These are phyloP conservation scores for Zelopaecilomyces penicillatus DNA, from an alignment of 2,329 filamentous ascomycete genomes.

Conservation along the genomic window DNA sequence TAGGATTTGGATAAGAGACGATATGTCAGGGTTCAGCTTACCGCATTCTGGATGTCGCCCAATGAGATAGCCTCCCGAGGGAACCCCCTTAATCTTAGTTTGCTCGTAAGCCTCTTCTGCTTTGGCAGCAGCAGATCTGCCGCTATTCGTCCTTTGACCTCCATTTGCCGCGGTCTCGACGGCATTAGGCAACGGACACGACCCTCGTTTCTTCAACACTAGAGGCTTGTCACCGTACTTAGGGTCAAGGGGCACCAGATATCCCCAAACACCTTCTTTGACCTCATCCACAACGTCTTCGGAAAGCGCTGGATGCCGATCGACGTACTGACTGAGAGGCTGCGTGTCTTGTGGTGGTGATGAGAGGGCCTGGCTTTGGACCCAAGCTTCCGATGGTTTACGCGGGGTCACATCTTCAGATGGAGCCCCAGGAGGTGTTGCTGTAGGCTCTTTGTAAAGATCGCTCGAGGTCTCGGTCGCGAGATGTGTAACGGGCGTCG, in stretches of 20 bases:
- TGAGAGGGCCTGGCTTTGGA: slow-evolving; percentile 37
- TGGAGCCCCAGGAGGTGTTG: slow-evolving; percentile 56
- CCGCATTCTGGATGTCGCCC: slow-evolving; percentile 91
- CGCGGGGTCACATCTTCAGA: slow-evolving; percentile 47
- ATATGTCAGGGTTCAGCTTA: slow-evolving; percentile 36
- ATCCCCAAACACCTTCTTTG: slow-evolving; percentile 88
- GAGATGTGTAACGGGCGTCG: slow-evolving; percentile 67
- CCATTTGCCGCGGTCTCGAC: slow-evolving; percentile 27
- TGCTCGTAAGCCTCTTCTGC: slow-evolving; percentile 55
- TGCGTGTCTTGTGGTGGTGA: slow-evolving; percentile 57
- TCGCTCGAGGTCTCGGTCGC: slow-evolving; percentile 40
- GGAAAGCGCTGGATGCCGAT: slow-evolving; percentile 61
- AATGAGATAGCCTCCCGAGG: slow-evolving; percentile 80
- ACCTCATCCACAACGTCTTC: slow-evolving; percentile 81
- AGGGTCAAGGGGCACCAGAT: slow-evolving; percentile 73
- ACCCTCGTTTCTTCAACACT: slow-evolving; percentile 65
- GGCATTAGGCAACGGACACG: slow-evolving; percentile 54
- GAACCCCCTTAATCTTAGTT: slow-evolving; percentile 51
- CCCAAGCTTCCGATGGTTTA: slow-evolving; percentile 40
- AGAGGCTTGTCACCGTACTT: slow-evolving; percentile 57
- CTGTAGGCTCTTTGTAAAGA: slow-evolving; percentile 57
- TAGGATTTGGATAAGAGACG: neutral
- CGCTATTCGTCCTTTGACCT: slow-evolving; percentile 28
- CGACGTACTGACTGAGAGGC: slow-evolving; percentile 62
- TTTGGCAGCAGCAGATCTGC: slow-evolving; percentile 39